phyloP scores from a whole-genome alignment of 306 rosid species.

The Gleditsia sinensis region DNA sequence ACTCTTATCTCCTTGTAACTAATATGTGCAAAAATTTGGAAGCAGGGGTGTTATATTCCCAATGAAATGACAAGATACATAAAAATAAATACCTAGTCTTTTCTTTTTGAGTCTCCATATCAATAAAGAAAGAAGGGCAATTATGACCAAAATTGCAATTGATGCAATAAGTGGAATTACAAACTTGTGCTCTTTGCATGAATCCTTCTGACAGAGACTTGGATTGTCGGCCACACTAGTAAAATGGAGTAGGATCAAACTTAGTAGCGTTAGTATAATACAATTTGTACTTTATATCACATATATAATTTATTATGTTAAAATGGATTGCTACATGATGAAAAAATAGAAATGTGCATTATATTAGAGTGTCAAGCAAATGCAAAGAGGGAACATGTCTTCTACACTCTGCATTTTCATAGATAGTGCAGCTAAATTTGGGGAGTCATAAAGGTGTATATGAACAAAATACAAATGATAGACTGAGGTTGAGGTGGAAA shows the following conservation, averaged over 20 bases:
- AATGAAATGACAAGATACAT: neutral
- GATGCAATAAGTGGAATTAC: conserved; percentile 32
- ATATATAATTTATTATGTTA: neutral
- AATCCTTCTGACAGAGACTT: conserved; percentile 16
- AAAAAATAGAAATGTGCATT: neutral
- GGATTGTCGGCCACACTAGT: conserved; percentile 34
- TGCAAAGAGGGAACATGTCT: neutral
- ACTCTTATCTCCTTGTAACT: neutral
- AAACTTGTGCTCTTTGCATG: conserved; percentile 21
- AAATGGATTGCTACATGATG: neutral
- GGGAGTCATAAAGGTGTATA: neutral
- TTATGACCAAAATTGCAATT: conserved; percentile 13
- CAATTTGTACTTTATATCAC: neutral
- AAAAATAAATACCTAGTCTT: conserved; percentile 18
- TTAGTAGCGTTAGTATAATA: too few species aligned
- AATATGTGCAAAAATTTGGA: neutral
- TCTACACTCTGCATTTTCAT: neutral
- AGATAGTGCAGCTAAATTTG: neutral
- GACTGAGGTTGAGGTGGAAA: neutral
- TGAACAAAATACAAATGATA: neutral
- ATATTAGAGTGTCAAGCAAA: neutral
- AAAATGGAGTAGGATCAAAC: neutral
- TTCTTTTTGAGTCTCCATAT: conserved; percentile 13
- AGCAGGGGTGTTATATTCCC: neutral
- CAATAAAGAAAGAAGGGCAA: neutral